Evolutionary conservation across 208 protist genomes (phyloP), one percentile per base, ranked within the genome.

Genomic region (Acanthamoeba royreba): DNA sequence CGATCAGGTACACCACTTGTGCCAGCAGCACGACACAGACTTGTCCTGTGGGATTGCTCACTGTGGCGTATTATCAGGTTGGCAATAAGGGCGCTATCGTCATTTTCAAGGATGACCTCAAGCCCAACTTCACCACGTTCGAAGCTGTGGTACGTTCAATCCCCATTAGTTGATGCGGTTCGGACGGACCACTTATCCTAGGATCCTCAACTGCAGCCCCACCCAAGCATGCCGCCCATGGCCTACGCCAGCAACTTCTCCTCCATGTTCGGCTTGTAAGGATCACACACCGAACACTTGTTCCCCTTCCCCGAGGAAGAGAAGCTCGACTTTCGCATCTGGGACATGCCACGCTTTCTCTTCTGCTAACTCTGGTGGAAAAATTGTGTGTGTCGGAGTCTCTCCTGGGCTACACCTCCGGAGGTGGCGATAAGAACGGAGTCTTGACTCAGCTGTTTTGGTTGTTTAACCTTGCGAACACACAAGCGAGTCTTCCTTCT

Each of bases 61-160:
- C 28, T 13, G 4, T 17, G 15, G 49, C 46, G 42, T 28, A 53
- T 22, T 52, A 28, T 83, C 28, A 96, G 79, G 95, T 96, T 74
- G 97, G 97, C 91, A 98, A 98, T 93, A 97, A 98, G 92, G 97
- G 97, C 81, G 96, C 97, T 28, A 96, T 98, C 45, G 96, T 98
- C 43, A 95, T 74, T 11, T 90, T 98, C 47, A 81, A 92, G 40
- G 45, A 94, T 35, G 47, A 94, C 17, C 72, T 94, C 42, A 74
- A 94, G 43, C 96, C 95, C 19, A 93, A 94, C 28, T 96, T 95
- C 43, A 92, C 81, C n/a, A 66, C 77, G 31, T 97, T 96, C 45
- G 74, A 79, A 1, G 93, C 95, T 11, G 97, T 97, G 86, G 93
- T 94, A 77, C 61, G 93, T 81, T 28, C 0, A 63, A 19, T 17